Evolutionary conservation across 2,329 filamentous ascomycete genomes (phyloP), one percentile per base, ranked within the genome.

Genomic region (Alternaria conjuncta): DNA sequence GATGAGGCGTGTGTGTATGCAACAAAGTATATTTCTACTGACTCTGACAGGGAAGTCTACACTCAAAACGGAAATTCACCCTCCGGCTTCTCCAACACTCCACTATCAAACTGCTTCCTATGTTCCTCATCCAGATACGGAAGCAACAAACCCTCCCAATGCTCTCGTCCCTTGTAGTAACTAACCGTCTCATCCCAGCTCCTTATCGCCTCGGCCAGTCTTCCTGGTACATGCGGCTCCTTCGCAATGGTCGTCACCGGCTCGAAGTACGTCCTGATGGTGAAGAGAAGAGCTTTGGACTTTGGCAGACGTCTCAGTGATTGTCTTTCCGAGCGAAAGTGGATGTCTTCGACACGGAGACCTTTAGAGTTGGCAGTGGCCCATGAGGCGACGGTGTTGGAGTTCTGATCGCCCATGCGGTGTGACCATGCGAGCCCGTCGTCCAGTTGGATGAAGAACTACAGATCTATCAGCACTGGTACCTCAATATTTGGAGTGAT

Each of bases 391-490:
- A 57, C 44, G 1, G 44, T 36, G 20, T 49, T 36, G 6, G 44
- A 57, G 28, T 49, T 57, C 18, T 57, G 55, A 9, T 57, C 55
- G 20, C 55, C 44, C 44, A 57, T 57, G 20, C 55, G 55, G 28
- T 57, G 44, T 2, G 44, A 57, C 55, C 55, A 57, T 4, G 55
- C 55, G 10, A 57, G 44, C 23, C 44, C 55, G n/a, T 57, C 55
- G 28, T 57, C 55, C 3, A 57, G 4, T 36, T 57, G 55, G 15
- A 57, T 57, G 20, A 57, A 57, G 30, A 57, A 57, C 55, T 57
- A 25, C 1, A 10, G 2, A 3, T 13, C 18, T n/a, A 18, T 30
- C 6, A 53, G 28, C 20, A 25, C 13, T 9, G 20, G 13, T 10
- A 23, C 13, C 7, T 41, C 20, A 6, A 4, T 11, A 41, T 4